phyloP scores from a whole-genome alignment of 2,329 filamentous ascomycete species.

The Fusarium lateritium region DNA sequence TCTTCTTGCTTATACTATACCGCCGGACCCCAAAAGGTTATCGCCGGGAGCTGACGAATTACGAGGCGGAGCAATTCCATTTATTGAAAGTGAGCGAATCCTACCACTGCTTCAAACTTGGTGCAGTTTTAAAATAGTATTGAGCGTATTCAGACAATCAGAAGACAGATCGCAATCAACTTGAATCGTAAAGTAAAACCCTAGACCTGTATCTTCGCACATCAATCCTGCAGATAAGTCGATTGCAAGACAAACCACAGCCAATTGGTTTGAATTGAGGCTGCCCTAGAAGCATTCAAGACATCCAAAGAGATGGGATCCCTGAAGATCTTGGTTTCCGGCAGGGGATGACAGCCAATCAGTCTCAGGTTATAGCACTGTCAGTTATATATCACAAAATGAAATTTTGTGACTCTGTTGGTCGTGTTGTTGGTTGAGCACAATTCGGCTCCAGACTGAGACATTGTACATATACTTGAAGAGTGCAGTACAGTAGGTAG shows the following conservation, averaged over 20 bases:
- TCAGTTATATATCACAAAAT: neutral
- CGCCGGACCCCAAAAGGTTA: no score
- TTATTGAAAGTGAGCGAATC: constrained; percentile 11
- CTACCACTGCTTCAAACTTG: neutral
- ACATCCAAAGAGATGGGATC: neutral
- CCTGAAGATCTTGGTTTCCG: neutral
- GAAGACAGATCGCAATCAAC: neutral
- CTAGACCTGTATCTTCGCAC: neutral
- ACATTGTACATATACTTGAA: constrained; percentile 1
- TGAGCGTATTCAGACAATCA: neutral
- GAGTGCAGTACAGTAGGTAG: neutral
- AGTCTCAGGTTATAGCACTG: neutral
- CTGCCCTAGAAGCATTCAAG: neutral
- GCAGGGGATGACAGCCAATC: neutral
- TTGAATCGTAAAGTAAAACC: neutral
- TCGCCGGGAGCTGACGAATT: neutral
- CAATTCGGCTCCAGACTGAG: constrained; percentile 11
- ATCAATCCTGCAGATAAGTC: neutral
- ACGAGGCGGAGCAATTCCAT: constrained; percentile 12
- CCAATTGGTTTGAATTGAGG: constrained; percentile 33
- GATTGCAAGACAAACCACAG: neutral
- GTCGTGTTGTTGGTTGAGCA: constrained; percentile 25
- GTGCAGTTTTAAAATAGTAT: neutral
- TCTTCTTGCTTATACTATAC: neutral
- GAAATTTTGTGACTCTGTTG: constrained; percentile 15